Evolutionary conservation across 2,329 filamentous ascomycete species (phyloP).

Genomic region (Cladosporium colombiae): DNA sequence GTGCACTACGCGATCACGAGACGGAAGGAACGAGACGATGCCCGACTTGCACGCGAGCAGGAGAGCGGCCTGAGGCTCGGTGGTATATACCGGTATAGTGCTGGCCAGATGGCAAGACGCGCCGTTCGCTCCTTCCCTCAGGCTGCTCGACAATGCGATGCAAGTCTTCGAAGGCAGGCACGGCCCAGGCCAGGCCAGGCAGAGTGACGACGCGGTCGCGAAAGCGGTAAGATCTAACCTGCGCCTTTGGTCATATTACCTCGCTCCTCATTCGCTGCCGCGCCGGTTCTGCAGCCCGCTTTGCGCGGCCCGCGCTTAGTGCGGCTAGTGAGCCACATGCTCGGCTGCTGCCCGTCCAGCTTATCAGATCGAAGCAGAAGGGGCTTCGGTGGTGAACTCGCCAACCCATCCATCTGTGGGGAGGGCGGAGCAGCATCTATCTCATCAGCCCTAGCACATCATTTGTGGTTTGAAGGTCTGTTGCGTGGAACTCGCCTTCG

Average conservation of each 20-base stretch:
- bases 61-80: not conserved
- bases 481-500: not conserved
- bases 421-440: not conserved
- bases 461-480: not conserved
- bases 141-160: conserved; percentile 2
- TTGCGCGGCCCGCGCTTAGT: not conserved
- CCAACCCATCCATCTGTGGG: not conserved
- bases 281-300: not conserved
- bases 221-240: conserved; percentile 5
- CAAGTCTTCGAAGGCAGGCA: conserved; percentile 2
- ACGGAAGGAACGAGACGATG: not conserved
- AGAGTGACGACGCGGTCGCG: conserved; percentile 8
- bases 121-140: not conserved
- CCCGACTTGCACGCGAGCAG: not conserved
- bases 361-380: not conserved
- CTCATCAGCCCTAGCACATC: not conserved
- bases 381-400: not conserved
- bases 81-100: not conserved
- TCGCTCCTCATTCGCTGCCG: not conserved
- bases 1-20: not conserved
- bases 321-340: not conserved
- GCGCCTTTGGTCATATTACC: conserved; percentile 5
- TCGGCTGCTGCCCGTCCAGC: not conserved
- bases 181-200: not conserved
- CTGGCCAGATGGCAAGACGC: no score